These are phyloP conservation scores for Saccharomycopsis sp. DNA, from an alignment of 805 yeast genomes.

Conservation along the genomic window DNA sequence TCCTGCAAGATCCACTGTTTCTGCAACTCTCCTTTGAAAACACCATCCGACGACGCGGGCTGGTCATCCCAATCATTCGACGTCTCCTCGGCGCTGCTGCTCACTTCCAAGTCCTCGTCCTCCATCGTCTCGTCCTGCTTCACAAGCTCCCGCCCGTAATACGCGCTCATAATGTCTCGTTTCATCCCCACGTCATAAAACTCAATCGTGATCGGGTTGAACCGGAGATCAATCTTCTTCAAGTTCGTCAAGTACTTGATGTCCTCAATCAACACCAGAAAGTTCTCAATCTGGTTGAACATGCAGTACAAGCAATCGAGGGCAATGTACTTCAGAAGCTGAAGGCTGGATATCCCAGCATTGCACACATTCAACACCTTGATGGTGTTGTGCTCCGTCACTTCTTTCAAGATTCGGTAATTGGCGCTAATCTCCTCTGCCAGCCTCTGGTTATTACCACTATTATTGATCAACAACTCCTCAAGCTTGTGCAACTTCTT, in stretches of 20 bases:
- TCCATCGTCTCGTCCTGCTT: slow-evolving; percentile 19
- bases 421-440: background rate
- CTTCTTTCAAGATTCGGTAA: slow-evolving; percentile 2
- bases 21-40: slow-evolving; percentile 18
- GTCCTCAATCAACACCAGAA: slow-evolving; percentile 15
- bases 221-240: slow-evolving; percentile 18
- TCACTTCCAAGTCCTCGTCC: slow-evolving; percentile 15
- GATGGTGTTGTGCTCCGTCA: slow-evolving; percentile 11
- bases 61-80: background rate
- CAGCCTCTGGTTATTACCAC: background rate
- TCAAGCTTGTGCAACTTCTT: slow-evolving; percentile 12
- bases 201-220: slow-evolving; percentile 19
- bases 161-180: slow-evolving; percentile 7
- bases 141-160: slow-evolving; percentile 8
- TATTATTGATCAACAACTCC: slow-evolving; percentile 17
- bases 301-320: slow-evolving; percentile 16
- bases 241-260: slow-evolving; percentile 14
- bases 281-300: slow-evolving; percentile 15
- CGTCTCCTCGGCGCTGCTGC: background rate
- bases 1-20: slow-evolving; percentile 15
- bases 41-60: slow-evolving; percentile 1
- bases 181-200: slow-evolving; percentile 10
- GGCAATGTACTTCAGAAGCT: slow-evolving; percentile 5
- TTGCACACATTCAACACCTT: slow-evolving; percentile 14
- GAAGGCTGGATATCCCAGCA: slow-evolving; percentile 4